Conservation (phyloP, 228 moss, liverwort and hornwort species). For the Sphagnum fallax region DNA sequence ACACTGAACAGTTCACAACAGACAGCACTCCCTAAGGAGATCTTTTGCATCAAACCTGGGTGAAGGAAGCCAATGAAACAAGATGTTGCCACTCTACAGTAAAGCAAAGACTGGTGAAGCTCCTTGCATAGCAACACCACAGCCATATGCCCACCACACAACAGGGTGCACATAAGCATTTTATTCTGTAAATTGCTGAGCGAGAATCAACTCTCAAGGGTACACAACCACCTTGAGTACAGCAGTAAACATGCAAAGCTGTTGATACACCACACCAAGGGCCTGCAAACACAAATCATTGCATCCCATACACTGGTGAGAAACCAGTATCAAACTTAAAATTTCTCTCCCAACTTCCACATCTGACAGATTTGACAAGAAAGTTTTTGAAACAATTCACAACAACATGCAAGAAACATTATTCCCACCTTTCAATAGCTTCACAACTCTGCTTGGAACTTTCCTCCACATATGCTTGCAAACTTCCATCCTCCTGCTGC, state of each 20-base stretch:
- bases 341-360: too few relatives aligned
- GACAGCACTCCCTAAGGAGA: too few relatives aligned
- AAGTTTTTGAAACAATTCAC: too few relatives aligned
- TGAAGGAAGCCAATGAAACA: constrained; percentile 66
- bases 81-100: constrained; percentile 87
- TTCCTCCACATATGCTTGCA: too few relatives aligned
- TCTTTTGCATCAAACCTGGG: constrained; percentile 31
- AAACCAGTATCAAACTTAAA: too few relatives aligned
- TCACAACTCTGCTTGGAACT: too few relatives aligned
- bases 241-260: constrained; percentile 95
- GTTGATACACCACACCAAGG: constrained; percentile 91
- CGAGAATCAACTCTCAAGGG: neutral
- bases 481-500: too few relatives aligned
- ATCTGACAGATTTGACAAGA: too few relatives aligned
- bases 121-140: constrained; percentile 47
- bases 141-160: constrained; percentile 71
- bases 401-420: too few relatives aligned
- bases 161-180: constrained; percentile 2
- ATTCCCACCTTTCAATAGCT: too few relatives aligned
- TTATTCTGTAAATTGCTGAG: neutral
- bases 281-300: constrained; percentile 45
- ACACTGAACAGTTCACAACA: too few relatives aligned
- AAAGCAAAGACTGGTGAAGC: constrained; percentile 66
- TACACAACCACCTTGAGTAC: constrained; percentile 70
- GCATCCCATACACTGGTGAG: neutral